Base-by-base conservation (phyloP, 768 basidiomycete species). In the Pleurotus salmoneostramineus region DNA sequence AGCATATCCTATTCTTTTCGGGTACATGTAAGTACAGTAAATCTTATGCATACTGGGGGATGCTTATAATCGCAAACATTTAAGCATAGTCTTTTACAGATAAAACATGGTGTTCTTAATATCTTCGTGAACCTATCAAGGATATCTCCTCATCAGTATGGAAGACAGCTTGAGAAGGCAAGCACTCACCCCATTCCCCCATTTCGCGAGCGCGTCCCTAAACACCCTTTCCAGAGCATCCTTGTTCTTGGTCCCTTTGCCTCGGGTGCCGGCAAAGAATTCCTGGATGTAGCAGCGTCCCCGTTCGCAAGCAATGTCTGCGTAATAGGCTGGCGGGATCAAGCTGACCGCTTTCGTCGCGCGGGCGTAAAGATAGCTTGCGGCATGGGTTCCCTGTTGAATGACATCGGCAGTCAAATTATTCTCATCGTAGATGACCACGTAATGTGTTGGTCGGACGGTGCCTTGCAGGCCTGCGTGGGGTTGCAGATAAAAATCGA, bases 321-420 rank as follows among this genome's bases (percentile, higher is more conserved):
- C 87, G 63, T 91, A 91, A 65, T 91, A 91, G 0, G 90, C 90
- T 0, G 90, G 80, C 0, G 91, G 90, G 8, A 92, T 77, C 27
- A 93, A 74, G 65, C 88, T 90, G 32, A 95, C 93, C 0, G 90
- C 87, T 63, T 89, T 88, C 3, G 91, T 95, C 0, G 91, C 90
- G 5, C 92, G 82, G 0, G 88, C 91, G 62, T 90, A 95, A 11
- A 89, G 74, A 65, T 92, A 93, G 63, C 84, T 84, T 7, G 77
- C 71, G 55, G 83, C 75, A 65, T 93, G 81, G 0, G 88, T 84
- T 1, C 90, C 87, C 60, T 84, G 77, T 66, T 94, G 92, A 10
- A 93, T 73, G 10, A 82, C 81, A 67, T 95, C 87, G 0, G 89
- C 85, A 1, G 71, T 71, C 15, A 92, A 74, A 2, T 57, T 65